phyloP scores from a whole-genome alignment of 2,329 filamentous ascomycete genomes.

The Dothidotthia symphoricarpi region DNA sequence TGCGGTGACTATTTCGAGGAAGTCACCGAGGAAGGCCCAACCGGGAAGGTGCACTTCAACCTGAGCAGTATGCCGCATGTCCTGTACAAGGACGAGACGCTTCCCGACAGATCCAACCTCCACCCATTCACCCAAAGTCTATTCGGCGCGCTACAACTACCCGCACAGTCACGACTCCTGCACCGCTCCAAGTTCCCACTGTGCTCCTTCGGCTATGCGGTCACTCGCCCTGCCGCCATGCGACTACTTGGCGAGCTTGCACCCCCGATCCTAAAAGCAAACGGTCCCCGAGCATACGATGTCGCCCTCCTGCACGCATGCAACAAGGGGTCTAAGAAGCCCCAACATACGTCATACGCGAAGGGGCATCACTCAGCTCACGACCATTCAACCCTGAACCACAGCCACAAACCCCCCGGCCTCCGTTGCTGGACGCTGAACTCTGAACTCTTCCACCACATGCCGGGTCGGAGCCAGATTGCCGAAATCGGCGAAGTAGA shows the following conservation, averaged over 20 bases:
- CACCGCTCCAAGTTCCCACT: slow-evolving; percentile 46
- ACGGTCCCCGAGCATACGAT: slow-evolving; percentile 43
- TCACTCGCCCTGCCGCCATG: slow-evolving; percentile 42
- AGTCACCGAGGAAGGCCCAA: slow-evolving; percentile 33
- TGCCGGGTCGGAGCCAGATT: slow-evolving; percentile 43
- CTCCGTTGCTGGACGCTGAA: slow-evolving; percentile 47
- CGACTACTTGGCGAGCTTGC: slow-evolving; percentile 44
- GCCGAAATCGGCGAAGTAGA: slow-evolving; percentile 32
- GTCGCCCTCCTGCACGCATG: slow-evolving; percentile 46
- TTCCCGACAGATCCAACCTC: slow-evolving; percentile 39
- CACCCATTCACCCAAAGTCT: slow-evolving; percentile 43
- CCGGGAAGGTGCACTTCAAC: slow-evolving; percentile 26
- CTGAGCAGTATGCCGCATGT: slow-evolving; percentile 35
- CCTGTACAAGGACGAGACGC: slow-evolving; percentile 39
- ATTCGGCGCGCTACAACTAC: slow-evolving; percentile 38
- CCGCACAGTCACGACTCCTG: slow-evolving; percentile 39
- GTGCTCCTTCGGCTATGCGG: slow-evolving; percentile 48
- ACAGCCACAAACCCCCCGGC: slow-evolving; percentile 36
- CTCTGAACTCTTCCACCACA: slow-evolving; percentile 48
- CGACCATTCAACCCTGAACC: slow-evolving; percentile 15
- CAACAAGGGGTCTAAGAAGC: slow-evolving; percentile 31
- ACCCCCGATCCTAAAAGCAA: slow-evolving; percentile 25
- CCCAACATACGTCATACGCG: slow-evolving; percentile 26
- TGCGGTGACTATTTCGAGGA: slow-evolving; percentile 45
- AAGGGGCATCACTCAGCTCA: slow-evolving; percentile 20